Base-by-base conservation (phyloP, 2,329 filamentous ascomycete species). In the Phoma herbarum region DNA sequence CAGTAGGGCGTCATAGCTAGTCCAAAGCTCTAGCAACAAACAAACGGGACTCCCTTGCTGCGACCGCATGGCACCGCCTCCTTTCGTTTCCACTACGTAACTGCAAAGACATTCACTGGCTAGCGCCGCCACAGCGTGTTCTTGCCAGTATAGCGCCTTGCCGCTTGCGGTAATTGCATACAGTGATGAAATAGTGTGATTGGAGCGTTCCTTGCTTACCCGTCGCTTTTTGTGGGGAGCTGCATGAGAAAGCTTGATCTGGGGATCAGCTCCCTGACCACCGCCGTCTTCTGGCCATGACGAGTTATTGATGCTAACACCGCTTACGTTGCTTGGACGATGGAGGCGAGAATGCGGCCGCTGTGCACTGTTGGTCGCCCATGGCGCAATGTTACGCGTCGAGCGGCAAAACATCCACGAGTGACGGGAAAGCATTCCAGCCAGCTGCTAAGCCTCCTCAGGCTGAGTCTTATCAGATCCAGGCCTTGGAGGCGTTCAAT, bases 61-160 rank as follows among this genome's bases (percentile, higher is more conserved):
- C 39, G n/a, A 55, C 41, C 53, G 51, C 52, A 60, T 60, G 57
- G 66, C 68, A 70, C 68, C 67, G 67, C 70, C 66, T 66, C 61
- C 33, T 52, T 47, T 56, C 58, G 59, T 60, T 67, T 62, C 47
- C 52, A 25, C 57, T 63, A 70, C 65, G 69, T 69, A 68, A 60
- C 54, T 37, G 53, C 26, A 61, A 53, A 41, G 45, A 41, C 63
- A 48, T 41, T 65, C 7, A 66, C 47, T 69, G 66, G 65, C 29
- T 61, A 54, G 61, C 59, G 63, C 62, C 66, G 68, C 69, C 69
- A 70, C 69, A 64, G 44, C 60, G 51, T 50, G 60, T 31, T n/a
- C 29, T 35, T 50, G 26, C 33, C 11, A 22, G 26, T 16, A 16
- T 52, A 26, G 26, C 11, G 50, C 62, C 57, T 64, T 57, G 29